Conservation (phyloP, 2,329 filamentous ascomycete genomes). For the Diaporthe sp. region DNA sequence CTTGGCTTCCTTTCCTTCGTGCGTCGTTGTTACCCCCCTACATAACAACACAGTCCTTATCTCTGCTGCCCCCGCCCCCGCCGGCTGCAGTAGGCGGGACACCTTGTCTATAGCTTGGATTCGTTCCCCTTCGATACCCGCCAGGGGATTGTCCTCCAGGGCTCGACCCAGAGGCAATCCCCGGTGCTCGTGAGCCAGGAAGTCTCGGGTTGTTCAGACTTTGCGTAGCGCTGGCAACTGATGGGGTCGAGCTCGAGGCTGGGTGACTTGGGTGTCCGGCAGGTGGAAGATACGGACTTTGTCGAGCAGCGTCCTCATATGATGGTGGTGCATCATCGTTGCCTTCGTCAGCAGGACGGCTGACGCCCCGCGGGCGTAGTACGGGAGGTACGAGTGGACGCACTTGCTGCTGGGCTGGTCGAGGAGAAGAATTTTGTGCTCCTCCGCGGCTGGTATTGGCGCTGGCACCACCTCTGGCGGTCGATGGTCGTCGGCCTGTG, state of each 20-base stretch:
- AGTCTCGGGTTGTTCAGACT: conserved; percentile 41
- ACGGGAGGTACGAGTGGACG: conserved; percentile 62
- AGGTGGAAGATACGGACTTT: conserved; percentile 65
- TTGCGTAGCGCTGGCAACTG: conserved; percentile 41
- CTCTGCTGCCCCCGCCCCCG: conserved; percentile 44
- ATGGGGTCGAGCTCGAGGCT: conserved; percentile 52
- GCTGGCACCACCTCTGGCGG: conserved; percentile 27
- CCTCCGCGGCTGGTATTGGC: conserved; percentile 32
- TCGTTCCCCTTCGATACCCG: conserved; percentile 10
- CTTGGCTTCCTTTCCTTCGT: neutral
- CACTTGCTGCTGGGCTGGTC: conserved; percentile 48
- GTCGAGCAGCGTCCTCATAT: conserved; percentile 69
- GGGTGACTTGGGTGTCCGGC: conserved; percentile 65
- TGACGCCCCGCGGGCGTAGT: conserved; percentile 50
- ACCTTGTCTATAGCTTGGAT: conserved; percentile 43
- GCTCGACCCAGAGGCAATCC: conserved; percentile 39
- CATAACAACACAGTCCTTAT: conserved; percentile 63
- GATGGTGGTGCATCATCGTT: conserved; percentile 68
- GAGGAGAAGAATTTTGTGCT: conserved; percentile 10
- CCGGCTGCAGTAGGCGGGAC: conserved; percentile 46
- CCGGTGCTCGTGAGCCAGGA: conserved; percentile 42
- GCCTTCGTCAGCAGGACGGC: conserved; percentile 54
- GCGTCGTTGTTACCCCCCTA: conserved; percentile 45
- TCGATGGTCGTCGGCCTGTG: conserved; percentile 45
- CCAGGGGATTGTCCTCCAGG: neutral